Evolutionary conservation across 169 alveolate species (phyloP).

Genomic region (Condylostoma magnum): DNA sequence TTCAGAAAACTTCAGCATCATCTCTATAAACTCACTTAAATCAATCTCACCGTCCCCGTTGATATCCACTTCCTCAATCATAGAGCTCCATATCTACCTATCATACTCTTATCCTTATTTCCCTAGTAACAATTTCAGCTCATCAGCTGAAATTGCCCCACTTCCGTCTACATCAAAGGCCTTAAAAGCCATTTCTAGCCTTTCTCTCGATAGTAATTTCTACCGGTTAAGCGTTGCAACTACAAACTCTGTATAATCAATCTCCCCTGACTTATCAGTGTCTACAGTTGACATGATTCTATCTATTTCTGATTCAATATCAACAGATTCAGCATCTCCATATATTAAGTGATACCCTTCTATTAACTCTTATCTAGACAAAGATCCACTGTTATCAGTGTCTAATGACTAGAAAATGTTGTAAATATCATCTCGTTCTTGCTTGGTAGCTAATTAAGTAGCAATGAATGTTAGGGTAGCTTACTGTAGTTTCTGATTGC

Average conservation of each 20-base stretch:
- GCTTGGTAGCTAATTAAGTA: neutral
- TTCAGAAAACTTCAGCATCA: too few species aligned
- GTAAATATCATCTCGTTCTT: neutral
- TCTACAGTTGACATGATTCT: constrained; percentile 3
- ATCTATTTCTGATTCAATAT: constrained; percentile 8
- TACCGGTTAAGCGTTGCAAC: constrained; percentile 19
- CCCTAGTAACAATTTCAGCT: constrained; percentile 24
- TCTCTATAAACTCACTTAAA: too few species aligned
- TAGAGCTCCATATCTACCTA: too few species aligned
- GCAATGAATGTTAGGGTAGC: neutral
- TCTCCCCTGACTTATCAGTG: constrained; percentile 17
- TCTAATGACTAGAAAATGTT: neutral
- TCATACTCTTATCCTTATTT: too few species aligned
- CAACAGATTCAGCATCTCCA: neutral
- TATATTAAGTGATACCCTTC: neutral
- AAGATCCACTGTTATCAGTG: neutral
- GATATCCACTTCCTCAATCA: too few species aligned
- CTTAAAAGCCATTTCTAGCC: constrained; percentile 19
- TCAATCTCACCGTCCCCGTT: too few species aligned
- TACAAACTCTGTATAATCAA: constrained; percentile 33
- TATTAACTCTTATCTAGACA: neutral
- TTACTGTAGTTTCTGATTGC: neutral
- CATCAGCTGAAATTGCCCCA: constrained; percentile 32
- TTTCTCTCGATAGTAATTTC: constrained; percentile 5
- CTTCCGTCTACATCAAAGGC: constrained; percentile 32